Conservation (phyloP, 2,329 filamentous ascomycete genomes). For the Colletotrichum falcatum region DNA sequence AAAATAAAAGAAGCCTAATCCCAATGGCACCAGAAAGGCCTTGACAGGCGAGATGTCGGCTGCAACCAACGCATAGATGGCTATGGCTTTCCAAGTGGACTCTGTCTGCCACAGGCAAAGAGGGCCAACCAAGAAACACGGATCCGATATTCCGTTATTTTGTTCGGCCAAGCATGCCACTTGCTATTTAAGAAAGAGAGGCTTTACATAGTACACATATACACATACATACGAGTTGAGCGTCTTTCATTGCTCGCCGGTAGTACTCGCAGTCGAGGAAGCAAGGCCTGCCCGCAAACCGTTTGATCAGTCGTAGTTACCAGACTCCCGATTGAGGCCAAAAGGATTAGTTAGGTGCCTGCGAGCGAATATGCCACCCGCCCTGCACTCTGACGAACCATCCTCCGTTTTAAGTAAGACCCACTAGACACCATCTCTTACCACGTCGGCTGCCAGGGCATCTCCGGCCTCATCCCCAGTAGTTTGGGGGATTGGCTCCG, state of each 20-base stretch:
- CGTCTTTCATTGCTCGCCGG: too few species aligned
- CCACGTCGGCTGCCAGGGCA: neutral
- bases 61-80: too few species aligned
- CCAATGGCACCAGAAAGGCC: too few species aligned
- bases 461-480: neutral
- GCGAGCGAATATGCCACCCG: neutral
- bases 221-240: too few species aligned
- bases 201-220: too few species aligned
- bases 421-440: too few species aligned
- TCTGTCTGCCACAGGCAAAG: neutral
- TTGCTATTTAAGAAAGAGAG: too few species aligned
- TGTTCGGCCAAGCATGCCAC: too few species aligned
- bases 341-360: neutral
- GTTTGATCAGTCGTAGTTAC: neutral
- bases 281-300: neutral
- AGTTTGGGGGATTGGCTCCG: neutral
- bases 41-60: too few species aligned
- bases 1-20: too few species aligned
- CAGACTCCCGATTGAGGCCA: neutral
- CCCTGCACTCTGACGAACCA: neutral
- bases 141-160: neutral
- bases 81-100: neutral
- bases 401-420: too few species aligned
- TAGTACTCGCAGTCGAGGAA: slow-evolving; percentile 3
- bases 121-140: neutral